Base-by-base conservation (phyloP, 148 eudicot genomes). In the Rhododendron simsii region DNA sequence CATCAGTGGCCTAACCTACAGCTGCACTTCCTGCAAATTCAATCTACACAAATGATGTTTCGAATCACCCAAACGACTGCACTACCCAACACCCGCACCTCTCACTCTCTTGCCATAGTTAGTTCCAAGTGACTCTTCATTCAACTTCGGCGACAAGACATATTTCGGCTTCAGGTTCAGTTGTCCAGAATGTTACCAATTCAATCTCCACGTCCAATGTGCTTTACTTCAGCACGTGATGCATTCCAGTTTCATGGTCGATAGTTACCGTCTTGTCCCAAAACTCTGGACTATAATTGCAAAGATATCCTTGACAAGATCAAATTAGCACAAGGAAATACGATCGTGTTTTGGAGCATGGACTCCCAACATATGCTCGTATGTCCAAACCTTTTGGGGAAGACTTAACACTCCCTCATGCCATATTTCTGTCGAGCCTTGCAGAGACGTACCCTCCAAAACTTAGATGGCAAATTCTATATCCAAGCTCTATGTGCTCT, bases 21-120 rank as follows among this genome's bases (percentile, higher is more conserved):
- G 86, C 67, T 85, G 82, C 21, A 37, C 14, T 3, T 21, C 45
- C 7, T 83, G 85, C 78, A 71, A 71, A 21, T 67, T 51, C 73
- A 73, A 65, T 83, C 85, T 69, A 9, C 86, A 76, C 81, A 75
- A 84, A 37, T 84, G 73, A 71, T 57, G 81, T n/a, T 53, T 35
- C 7, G 73, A 75, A 11, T 37, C 28, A 80, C 71, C 26, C 28
- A 30, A 45, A 6, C 7, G 37, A 14, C 8, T 76, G n/a, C n/a
- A 77, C 67, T 0, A 59, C 65, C 65, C 21, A 57, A 20, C 21
- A 10, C 50, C 80, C 47, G 51, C 37, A 59, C 21, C 67, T 33
- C 84, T n/a, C 18, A 26, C 50, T 14, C 84, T 82, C 75, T 12
- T 0, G 20, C 48, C 84, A 33, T 15, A 28, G 28, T 14, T 6